A percentile compares a stretch with the other conserved stretches of the same genome.
These are phyloP conservation scores for Dipodascus albidus DNA, from an alignment of 805 yeast species.

Conservation along the genomic window DNA sequence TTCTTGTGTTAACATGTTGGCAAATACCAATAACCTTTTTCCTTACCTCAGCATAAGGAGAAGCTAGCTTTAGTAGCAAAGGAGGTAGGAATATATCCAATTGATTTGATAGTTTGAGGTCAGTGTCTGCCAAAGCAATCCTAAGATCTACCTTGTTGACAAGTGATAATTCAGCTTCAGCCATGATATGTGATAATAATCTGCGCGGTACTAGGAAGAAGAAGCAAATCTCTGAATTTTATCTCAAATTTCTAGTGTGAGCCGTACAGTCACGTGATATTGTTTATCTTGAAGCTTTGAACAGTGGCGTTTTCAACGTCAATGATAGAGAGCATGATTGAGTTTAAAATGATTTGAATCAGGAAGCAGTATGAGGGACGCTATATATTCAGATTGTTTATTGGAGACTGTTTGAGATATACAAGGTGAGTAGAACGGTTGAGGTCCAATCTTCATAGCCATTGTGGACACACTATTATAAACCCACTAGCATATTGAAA, in stretches of 20 bases:
- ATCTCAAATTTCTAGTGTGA: neutral
- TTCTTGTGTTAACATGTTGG: conserved; percentile 55
- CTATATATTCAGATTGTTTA: no score
- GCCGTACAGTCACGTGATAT: conserved; percentile 1
- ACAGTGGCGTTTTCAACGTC: no score
- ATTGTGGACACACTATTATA: no score
- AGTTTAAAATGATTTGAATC: no score
- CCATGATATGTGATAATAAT: neutral
- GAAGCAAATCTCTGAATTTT: neutral
- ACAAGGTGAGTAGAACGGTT: no score
- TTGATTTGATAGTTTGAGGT: conserved; percentile 48
- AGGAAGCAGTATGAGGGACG: no score
- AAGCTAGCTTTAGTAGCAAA: conserved; percentile 62
- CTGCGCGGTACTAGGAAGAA: neutral
- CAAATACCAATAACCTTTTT: conserved; percentile 55
- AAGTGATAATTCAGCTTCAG: conserved; percentile 16
- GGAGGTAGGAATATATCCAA: conserved; percentile 64
- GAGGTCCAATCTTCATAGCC: no score
- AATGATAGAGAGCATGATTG: no score
- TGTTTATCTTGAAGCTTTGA: no score
- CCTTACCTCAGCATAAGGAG: conserved; percentile 56
- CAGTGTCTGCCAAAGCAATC: conserved; percentile 63
- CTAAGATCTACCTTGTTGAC: conserved; percentile 64
- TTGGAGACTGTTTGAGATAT: no score
- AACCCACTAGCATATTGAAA: no score